phyloP scores from a whole-genome alignment of 2,329 filamentous ascomycete species.

The Eutypella sp. region DNA sequence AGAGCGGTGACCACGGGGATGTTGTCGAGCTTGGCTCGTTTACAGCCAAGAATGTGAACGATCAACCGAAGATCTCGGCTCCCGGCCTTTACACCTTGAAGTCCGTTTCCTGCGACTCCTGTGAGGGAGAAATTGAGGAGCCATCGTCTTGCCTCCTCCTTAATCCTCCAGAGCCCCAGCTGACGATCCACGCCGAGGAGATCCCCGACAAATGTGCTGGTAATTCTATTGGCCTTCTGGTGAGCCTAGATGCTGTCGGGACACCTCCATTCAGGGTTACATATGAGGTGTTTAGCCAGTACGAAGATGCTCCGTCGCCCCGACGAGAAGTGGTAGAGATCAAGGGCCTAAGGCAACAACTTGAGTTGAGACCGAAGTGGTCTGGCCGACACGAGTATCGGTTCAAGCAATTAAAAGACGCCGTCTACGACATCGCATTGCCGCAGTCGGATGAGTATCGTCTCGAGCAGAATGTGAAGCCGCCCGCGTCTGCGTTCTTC shows the following conservation, averaged over 20 bases:
- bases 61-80: slow-evolving; percentile 64
- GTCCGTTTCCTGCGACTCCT: slow-evolving; percentile 73
- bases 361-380: slow-evolving; percentile 75
- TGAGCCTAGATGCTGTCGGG: slow-evolving; percentile 85
- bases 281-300: slow-evolving; percentile 67
- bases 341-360: slow-evolving; percentile 71
- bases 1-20: slow-evolving; percentile 64
- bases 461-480: slow-evolving; percentile 87
- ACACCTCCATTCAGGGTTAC: slow-evolving; percentile 84
- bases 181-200: slow-evolving; percentile 69
- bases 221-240: slow-evolving; percentile 83
- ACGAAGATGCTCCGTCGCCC: slow-evolving; percentile 47
- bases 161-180: slow-evolving; percentile 81
- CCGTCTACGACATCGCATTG: slow-evolving; percentile 63
- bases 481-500: slow-evolving; percentile 77
- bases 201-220: slow-evolving; percentile 94
- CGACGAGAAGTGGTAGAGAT: slow-evolving; percentile 53
- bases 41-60: slow-evolving; percentile 54
- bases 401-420: slow-evolving; percentile 76
- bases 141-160: slow-evolving; percentile 89
- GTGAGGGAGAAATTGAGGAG: slow-evolving; percentile 83
- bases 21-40: slow-evolving; percentile 53
- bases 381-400: slow-evolving; percentile 85
- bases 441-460: slow-evolving; percentile 23
- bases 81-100: slow-evolving; percentile 84